These are phyloP conservation scores for Thuidium tamariscinum DNA, from an alignment of 225 moss, liverwort and hornwort species.

Conservation along the genomic window DNA sequence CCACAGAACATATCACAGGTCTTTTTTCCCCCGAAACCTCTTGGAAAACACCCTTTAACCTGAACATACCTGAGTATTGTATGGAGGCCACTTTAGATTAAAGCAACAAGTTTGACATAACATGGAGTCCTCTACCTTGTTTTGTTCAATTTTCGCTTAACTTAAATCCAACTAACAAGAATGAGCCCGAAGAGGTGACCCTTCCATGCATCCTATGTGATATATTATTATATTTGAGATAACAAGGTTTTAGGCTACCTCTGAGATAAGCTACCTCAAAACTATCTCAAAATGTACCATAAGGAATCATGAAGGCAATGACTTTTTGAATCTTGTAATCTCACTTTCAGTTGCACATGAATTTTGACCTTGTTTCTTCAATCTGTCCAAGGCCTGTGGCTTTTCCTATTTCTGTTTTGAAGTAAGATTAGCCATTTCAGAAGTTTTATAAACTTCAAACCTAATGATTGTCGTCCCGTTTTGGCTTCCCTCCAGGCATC, in stretches of 20 bases:
- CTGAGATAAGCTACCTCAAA: background rate
- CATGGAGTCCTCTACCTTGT: background rate
- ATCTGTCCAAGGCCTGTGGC: background rate
- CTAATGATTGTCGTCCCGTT: background rate
- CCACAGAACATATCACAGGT: conserved; percentile 54
- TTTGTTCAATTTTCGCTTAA: background rate
- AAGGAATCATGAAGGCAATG: background rate
- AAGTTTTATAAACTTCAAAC: background rate
- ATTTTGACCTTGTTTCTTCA: background rate
- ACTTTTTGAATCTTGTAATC: background rate
- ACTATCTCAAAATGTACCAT: background rate
- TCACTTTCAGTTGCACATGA: background rate
- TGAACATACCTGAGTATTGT: background rate
- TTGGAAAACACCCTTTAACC: background rate
- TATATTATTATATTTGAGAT: background rate
- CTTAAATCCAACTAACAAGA: background rate
- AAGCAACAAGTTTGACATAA: background rate
- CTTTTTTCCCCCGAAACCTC: background rate
- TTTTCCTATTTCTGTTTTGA: background rate
- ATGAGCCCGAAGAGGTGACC: background rate
- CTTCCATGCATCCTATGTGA: background rate
- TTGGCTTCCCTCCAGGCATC: conserved; percentile 17
- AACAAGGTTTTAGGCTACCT: background rate
- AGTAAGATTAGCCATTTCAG: background rate
- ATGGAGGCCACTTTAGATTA: background rate